Base-by-base conservation (phyloP, 257 asterid species). In the Salvia hispanica region DNA sequence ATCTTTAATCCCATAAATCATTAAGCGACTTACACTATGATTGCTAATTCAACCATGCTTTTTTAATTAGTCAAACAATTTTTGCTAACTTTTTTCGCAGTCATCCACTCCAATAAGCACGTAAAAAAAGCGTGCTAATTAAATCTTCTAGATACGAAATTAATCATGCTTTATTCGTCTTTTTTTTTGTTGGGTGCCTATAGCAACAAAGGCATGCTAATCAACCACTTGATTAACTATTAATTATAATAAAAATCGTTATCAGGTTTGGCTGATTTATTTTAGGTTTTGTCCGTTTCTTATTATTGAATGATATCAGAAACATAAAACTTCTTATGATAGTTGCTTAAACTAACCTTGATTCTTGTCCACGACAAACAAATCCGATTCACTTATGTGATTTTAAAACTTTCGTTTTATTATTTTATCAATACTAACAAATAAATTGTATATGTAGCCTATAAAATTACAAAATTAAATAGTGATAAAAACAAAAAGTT, bases 11-110 rank as follows among this genome's bases (percentile, higher is more conserved):
- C 73, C 15, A 13, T 59, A 69, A 82, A 78, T 80, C 69, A 74
- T 77, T 75, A 76, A 77, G 66, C 54, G 34, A 70, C 52, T 16
- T 50, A 37, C 42, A 45, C 11, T 77, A 71, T 60, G 72, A 80
- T 76, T 61, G 66, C 58, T 31, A 64, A 68, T 54, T 62, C 59
- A 53, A 58, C 61, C 69, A 16, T 69, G 74, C 72, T 34, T 64
- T 78, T 60, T 4, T 21, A 44, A 52, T 45, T 37, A 52, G 84
- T 25, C 31, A 82, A 78, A 77, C 77, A 14, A 65, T 55, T 58
- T 40, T 51, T 5, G 13, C 44, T 6, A 21, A 75, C 64, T 65
- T 36, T 25, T 62, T 5, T 37, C 10, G 66, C 52, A 40, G 66
- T 36, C 25, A 58, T 3, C 67, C 31, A 25, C 2, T 25, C 31